A percentile compares a stretch with the other conserved stretches of the same genome.
These are phyloP conservation scores for Neohortaea acidophila DNA, from an alignment of 495 filamentous ascomycete species.

Conservation along the genomic window DNA sequence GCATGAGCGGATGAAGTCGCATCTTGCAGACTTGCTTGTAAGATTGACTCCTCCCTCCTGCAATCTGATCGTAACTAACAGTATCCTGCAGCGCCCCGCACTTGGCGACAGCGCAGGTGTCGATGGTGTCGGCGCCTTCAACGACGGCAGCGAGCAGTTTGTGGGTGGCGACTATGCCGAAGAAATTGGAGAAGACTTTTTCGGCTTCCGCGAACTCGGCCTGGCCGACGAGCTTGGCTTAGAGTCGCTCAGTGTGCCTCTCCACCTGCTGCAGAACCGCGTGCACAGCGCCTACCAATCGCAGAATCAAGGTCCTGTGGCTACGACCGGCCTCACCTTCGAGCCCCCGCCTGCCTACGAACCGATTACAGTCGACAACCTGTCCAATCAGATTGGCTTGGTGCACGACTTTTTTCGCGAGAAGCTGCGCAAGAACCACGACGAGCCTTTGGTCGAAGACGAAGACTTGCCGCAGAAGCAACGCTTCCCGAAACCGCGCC, in stretches of 20 bases:
- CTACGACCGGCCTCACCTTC: slow-evolving; percentile 43
- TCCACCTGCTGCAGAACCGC: slow-evolving; percentile 85
- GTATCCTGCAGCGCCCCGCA: slow-evolving; percentile 51
- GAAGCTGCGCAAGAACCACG: slow-evolving; percentile 67
- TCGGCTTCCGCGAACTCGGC: slow-evolving; percentile 91
- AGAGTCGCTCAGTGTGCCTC: slow-evolving; percentile 70
- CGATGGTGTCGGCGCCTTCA: slow-evolving; percentile 80
- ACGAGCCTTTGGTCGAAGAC: slow-evolving; percentile 78
- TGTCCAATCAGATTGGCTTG: slow-evolving; percentile 66
- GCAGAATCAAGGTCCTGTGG: slow-evolving; percentile 48
- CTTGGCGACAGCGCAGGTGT: slow-evolving; percentile 54
- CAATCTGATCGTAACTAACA: neutral
- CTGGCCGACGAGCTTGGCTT: slow-evolving; percentile 80
- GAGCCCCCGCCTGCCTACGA: slow-evolving; percentile 56
- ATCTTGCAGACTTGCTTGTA: slow-evolving; percentile 68
- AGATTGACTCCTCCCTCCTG: neutral
- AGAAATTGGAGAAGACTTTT: slow-evolving; percentile 96
- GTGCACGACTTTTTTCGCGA: slow-evolving; percentile 78
- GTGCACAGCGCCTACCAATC: slow-evolving; percentile 68
- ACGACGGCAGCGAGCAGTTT: slow-evolving; percentile 95
- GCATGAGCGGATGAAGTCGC: slow-evolving; percentile 81
- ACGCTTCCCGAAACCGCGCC: slow-evolving; percentile 74
- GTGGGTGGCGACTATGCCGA: slow-evolving; percentile 92
- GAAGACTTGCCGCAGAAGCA: slow-evolving; percentile 89
- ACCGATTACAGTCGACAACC: slow-evolving; percentile 63